Evolutionary conservation across 2,329 filamentous ascomycete species (phyloP), one percentile per base, ranked within the genome.

Genomic region (Pestalotiopsis sp.): DNA sequence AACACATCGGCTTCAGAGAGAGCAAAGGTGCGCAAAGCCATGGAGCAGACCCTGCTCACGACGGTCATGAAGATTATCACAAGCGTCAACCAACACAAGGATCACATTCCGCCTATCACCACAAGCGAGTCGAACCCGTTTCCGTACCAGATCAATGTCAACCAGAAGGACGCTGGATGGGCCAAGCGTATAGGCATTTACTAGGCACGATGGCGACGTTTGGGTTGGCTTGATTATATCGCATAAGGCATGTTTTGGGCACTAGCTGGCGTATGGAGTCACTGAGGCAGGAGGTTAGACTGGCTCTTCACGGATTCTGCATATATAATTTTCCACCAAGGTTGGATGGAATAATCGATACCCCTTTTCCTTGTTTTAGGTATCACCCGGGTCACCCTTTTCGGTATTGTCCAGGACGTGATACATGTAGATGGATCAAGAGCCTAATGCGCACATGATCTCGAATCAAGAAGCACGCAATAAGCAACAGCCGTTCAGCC

Each of bases 81-180:
- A 71, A 92, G 93, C 66, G 94, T 93, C 75, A 97, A 97, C 81
- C 85, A 89, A 65, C 92, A 98, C 81, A 97, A 97, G 79, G 93
- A 97, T 76, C 96, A 98, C 80, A 98, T 99, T 73, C 96, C 96
- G 1, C 96, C 95, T 64, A 98, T 98, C 75, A 98, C 94, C 9
- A 96, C 94, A 25, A 94, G 91, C 77, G 93, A 95, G 71, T 86
- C 92, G 62, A 98, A 98, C 79, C 95, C 96, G 0, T 99, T 98
- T 77, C 95, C 95, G 0, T 98, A 97, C 81, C 92, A 95, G 80
- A 97, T 98, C 77, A 88, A 92, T 70, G 90, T 98, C 69, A 96
- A 97, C 77, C 93, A 93, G 68, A 93, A 93, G 76, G 87, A 91
- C 69, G 91, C 92, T 71, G 88, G 91, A 65, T 95, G 94, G 93